Evolutionary conservation across 164 flowering plant species (phyloP).

Genomic region (Echeveria elegans): DNA sequence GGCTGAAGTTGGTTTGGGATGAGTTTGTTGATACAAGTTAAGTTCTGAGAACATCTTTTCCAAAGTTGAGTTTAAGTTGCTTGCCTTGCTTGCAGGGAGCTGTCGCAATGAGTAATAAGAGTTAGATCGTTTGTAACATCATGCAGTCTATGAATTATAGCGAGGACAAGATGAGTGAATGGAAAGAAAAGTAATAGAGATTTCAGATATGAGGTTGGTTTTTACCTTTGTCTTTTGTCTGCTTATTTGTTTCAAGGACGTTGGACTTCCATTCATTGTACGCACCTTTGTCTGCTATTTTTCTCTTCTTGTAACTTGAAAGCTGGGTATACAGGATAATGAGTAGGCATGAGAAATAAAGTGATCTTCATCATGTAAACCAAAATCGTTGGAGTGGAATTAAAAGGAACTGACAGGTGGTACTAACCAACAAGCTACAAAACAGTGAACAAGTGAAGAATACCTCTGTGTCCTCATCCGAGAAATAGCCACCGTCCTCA

Average conservation of each 20-base stretch:
- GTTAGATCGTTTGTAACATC: too few species aligned
- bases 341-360: neutral
- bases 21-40: neutral
- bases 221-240: conserved; percentile 29
- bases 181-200: neutral
- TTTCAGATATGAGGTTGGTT: neutral
- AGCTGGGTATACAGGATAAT: conserved; percentile 28
- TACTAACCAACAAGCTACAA: neutral
- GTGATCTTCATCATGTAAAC: too few species aligned
- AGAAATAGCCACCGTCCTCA: conserved; percentile 74
- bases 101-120: neutral
- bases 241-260: conserved; percentile 49
- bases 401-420: too few species aligned
- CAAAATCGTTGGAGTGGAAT: too few species aligned
- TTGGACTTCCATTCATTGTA: conserved; percentile 80
- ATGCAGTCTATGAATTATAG: too few species aligned
- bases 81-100: conserved; percentile 3
- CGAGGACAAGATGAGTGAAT: neutral
- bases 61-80: neutral
- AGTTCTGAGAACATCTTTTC: conserved; percentile 1
- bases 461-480: conserved; percentile 59
- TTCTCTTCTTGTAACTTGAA: conserved; percentile 61
- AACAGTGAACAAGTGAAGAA: too few species aligned
- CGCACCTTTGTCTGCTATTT: conserved; percentile 39
- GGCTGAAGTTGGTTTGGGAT: neutral